Evolutionary conservation across 2,329 filamentous ascomycete species (phyloP).

Genomic region (Coleophoma cylindrospora): DNA sequence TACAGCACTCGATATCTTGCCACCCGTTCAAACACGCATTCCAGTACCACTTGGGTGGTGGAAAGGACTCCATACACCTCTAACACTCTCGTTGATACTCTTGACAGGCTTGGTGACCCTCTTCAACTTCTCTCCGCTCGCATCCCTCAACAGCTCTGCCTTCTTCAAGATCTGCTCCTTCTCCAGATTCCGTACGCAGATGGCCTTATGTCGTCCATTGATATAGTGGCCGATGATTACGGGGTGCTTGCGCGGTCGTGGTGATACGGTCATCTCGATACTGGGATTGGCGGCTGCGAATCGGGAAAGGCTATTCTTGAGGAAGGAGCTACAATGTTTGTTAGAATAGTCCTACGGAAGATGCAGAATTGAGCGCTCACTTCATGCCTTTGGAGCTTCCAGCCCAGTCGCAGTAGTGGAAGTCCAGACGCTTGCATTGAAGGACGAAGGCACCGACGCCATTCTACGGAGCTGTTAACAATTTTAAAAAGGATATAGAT

Average conservation of each 20-base stretch:
- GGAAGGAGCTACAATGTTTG: slow-evolving; percentile 59
- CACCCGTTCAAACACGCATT: slow-evolving; percentile 19
- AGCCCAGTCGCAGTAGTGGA: slow-evolving; percentile 96
- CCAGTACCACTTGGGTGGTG: slow-evolving; percentile 42
- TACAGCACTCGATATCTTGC: slow-evolving; percentile 5
- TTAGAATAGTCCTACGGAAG: not conserved
- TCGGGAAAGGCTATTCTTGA: slow-evolving; percentile 67
- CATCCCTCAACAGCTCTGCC: slow-evolving; percentile 65
- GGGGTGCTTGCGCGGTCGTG: slow-evolving; percentile 84
- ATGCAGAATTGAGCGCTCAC: slow-evolving; percentile 41
- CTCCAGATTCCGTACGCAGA: slow-evolving; percentile 86
- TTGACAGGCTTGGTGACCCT: slow-evolving; percentile 57
- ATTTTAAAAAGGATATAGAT: no score
- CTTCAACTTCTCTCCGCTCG: slow-evolving; percentile 70
- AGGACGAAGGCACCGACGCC: slow-evolving; percentile 95
- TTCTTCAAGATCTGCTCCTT: slow-evolving; percentile 78
- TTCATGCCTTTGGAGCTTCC: slow-evolving; percentile 95
- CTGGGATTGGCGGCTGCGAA: slow-evolving; percentile 81
- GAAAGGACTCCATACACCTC: slow-evolving; percentile 68
- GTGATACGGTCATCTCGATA: slow-evolving; percentile 88
- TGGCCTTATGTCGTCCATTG: slow-evolving; percentile 78
- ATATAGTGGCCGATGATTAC: slow-evolving; percentile 87
- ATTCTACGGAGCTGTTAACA: slow-evolving; percentile 54
- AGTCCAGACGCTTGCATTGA: slow-evolving; percentile 92
- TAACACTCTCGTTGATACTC: slow-evolving; percentile 60